Evolutionary conservation across 139 green algal species (phyloP).

Genomic region (Micractinium sp.): DNA sequence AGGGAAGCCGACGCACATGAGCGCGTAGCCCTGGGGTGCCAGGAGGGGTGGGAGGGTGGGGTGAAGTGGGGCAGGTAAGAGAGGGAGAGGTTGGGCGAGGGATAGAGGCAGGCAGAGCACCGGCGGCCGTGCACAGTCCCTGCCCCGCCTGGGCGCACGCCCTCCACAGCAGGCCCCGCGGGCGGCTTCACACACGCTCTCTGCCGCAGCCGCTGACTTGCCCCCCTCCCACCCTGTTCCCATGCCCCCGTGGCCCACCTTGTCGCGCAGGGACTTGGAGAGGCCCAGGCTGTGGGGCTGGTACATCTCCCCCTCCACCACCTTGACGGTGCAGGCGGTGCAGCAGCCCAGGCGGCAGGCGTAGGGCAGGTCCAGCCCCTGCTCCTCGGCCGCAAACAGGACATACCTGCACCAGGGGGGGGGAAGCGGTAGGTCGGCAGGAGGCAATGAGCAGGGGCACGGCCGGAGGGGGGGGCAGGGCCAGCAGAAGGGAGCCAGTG

Average conservation of each 20-base stretch:
- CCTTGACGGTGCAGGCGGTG: conserved; percentile 93
- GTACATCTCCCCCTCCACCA: conserved; percentile 71
- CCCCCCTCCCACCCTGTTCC: background rate
- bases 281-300: conserved; percentile 74
- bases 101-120: background rate
- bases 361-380: conserved; percentile 91
- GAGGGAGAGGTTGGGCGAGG: background rate
- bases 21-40: conserved; percentile 82
- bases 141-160: background rate
- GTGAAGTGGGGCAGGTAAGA: background rate
- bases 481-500: background rate
- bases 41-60: background rate
- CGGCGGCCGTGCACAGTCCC: background rate
- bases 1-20: conserved; percentile 95
- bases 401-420: conserved; percentile 86
- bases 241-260: conserved; percentile 32
- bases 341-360: conserved; percentile 98
- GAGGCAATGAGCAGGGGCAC: background rate
- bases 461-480: background rate
- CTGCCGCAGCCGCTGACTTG: too few relatives aligned
- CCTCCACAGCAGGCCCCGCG: background rate
- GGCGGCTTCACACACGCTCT: too few relatives aligned
- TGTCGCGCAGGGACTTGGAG: conserved; percentile 61
- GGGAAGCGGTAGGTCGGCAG: background rate
- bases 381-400: conserved; percentile 92